Evolutionary conservation across 2,329 filamentous ascomycete species (phyloP).

Genomic region (Pestalotiopsis sp.): DNA sequence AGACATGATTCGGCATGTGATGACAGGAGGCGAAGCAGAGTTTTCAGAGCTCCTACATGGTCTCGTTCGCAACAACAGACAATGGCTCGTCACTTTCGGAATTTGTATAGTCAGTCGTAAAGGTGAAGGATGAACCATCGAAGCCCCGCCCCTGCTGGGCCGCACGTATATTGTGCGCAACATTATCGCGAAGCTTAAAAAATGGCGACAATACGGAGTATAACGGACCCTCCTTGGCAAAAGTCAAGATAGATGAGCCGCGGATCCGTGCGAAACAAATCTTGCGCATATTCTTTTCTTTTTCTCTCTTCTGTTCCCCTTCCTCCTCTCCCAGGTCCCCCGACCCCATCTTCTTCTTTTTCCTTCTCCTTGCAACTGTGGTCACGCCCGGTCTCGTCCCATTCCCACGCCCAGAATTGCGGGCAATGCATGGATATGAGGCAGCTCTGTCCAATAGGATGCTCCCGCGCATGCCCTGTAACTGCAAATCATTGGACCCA

Average conservation of each 20-base stretch:
- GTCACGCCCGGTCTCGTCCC: not conserved
- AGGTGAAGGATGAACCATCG: not conserved
- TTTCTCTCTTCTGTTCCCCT: not conserved
- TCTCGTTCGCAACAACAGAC: too few species aligned
- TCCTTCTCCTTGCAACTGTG: not conserved
- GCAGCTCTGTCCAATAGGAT: not conserved
- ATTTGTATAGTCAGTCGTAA: too few species aligned
- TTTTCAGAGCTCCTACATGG: too few species aligned
- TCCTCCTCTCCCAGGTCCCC: not conserved
- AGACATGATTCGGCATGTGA: not conserved
- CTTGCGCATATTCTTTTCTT: not conserved
- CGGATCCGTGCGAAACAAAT: not conserved
- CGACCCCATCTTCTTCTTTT: not conserved
- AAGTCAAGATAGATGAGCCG: not conserved
- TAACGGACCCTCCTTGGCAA: not conserved
- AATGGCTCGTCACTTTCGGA: too few species aligned
- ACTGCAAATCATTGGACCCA: constrained; percentile 3
- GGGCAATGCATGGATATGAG: not conserved
- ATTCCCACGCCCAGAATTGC: not conserved
- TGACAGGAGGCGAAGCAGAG: not conserved
- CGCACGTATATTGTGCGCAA: not conserved
- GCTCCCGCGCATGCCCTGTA: not conserved
- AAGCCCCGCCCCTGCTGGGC: not conserved
- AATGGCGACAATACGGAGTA: not conserved
- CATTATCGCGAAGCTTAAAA: not conserved